phyloP scores from a whole-genome alignment of 495 filamentous ascomycete genomes.

The Xylaria curta region DNA sequence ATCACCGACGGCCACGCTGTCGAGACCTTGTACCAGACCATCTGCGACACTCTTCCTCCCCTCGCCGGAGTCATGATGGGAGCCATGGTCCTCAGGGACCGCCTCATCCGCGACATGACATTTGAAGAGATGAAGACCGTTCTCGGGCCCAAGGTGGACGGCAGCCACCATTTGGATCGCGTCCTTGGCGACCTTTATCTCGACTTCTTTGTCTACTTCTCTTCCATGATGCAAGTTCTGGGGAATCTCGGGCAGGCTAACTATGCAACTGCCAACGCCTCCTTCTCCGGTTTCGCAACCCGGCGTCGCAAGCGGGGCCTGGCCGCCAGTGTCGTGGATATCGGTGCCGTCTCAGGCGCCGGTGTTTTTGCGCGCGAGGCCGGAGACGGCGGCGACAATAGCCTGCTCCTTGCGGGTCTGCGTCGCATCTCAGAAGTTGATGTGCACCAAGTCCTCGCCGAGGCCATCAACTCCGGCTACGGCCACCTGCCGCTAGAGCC shows the following conservation, averaged over 20 bases:
- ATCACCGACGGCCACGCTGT: slow-evolving; percentile 31
- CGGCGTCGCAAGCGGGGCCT: not conserved
- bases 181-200: not conserved
- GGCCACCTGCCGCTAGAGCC: too few relatives aligned
- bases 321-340: not conserved
- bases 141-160: not conserved
- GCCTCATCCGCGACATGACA: slow-evolving; percentile 36
- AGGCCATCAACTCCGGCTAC: not conserved
- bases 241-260: slow-evolving; percentile 2
- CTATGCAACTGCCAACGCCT: slow-evolving; percentile 1
- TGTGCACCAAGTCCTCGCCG: not conserved
- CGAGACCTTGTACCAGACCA: slow-evolving; percentile 17
- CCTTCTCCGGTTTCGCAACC: not conserved
- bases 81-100: slow-evolving; percentile 55
- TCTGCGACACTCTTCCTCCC: slow-evolving; percentile 43
- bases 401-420: not conserved
- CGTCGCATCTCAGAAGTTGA: not conserved
- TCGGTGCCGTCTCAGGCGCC: not conserved
- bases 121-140: slow-evolving; percentile 25
- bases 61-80: slow-evolving; percentile 54
- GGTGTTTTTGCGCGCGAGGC: not conserved
- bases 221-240: not conserved
- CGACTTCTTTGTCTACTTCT: slow-evolving; percentile 10
- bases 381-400: not conserved
- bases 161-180: not conserved